Conservation (phyloP, 768 basidiomycete genomes). For the Lactarius pseudohatsudake region DNA sequence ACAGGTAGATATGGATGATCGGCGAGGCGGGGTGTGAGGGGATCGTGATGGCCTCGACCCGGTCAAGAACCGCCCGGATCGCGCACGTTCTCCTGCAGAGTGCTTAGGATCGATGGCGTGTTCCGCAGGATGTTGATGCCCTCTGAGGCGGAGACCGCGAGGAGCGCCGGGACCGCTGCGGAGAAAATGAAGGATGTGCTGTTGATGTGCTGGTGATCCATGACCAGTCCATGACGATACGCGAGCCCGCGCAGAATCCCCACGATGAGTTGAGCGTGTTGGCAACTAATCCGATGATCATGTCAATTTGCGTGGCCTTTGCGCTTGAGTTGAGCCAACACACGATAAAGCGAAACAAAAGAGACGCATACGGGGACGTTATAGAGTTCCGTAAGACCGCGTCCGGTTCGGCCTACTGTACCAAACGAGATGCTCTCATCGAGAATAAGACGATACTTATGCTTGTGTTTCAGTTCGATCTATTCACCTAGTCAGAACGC, state of each 20-base stretch:
- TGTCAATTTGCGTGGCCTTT: background rate
- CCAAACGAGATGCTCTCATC: conserved; percentile 96
- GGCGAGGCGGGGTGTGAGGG: no score
- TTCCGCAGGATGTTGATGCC: no score
- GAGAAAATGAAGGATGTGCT: background rate
- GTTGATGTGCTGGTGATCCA: background rate
- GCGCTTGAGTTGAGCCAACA: no score
- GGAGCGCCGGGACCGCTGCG: background rate
- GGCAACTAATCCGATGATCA: background rate
- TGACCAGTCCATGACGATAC: background rate
- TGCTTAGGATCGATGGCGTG: no score
- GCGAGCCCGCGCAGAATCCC: background rate
- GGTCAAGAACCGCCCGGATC: no score
- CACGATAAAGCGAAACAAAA: background rate
- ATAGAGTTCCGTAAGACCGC: conserved; percentile 9
- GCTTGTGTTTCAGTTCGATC: conserved; percentile 93
- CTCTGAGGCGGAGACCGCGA: background rate
- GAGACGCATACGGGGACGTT: conserved; percentile 79
- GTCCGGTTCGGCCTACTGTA: conserved; percentile 56
- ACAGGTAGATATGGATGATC: no score
- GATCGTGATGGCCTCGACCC: no score
- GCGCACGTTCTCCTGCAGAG: no score
- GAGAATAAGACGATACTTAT: conserved; percentile 92
- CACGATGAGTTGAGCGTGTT: background rate
- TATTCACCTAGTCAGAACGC: conserved; percentile 33